Percentiles rank a stretch among this genome's conserved stretches.
Conservation (phyloP, 148 eudicot species). For the Silene latifolia region DNA sequence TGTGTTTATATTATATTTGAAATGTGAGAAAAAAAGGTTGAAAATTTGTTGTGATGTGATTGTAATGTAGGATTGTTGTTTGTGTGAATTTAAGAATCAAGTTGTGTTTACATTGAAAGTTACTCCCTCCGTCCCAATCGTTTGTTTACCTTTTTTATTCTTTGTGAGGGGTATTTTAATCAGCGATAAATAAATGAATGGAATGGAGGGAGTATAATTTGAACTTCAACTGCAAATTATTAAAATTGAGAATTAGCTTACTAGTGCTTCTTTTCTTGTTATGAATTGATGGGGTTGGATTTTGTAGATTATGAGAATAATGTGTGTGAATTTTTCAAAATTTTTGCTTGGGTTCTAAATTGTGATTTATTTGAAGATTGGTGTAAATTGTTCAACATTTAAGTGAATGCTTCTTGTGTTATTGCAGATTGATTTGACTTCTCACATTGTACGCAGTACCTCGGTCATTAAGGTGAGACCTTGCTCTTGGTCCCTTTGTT, state of each 20-base stretch:
- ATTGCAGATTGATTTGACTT: conserved; percentile 82
- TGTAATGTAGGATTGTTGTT: background rate
- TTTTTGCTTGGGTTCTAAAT: background rate
- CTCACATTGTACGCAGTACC: conserved; percentile 69
- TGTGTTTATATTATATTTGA: background rate
- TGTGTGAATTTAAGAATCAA: background rate
- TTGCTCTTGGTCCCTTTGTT: background rate
- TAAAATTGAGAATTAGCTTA: background rate
- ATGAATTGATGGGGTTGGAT: conserved; percentile 6
- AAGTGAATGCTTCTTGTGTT: conserved; percentile 14
- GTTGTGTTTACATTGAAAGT: background rate
- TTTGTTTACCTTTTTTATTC: too few species aligned
- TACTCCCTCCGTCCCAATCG: too few species aligned
- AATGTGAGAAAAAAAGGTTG: background rate
- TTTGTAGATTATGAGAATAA: background rate
- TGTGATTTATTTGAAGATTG: background rate
- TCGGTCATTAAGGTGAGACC: conserved; percentile 56
- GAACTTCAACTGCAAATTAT: background rate
- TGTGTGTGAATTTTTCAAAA: background rate
- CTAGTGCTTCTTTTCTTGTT: background rate
- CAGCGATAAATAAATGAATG: too few species aligned
- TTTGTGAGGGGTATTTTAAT: too few species aligned
- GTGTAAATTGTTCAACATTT: background rate
- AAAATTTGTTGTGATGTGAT: background rate
- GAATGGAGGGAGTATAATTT: too few species aligned